These are phyloP conservation scores for Fusarium anguioides DNA, from an alignment of 2,329 filamentous ascomycete species.

Conservation along the genomic window DNA sequence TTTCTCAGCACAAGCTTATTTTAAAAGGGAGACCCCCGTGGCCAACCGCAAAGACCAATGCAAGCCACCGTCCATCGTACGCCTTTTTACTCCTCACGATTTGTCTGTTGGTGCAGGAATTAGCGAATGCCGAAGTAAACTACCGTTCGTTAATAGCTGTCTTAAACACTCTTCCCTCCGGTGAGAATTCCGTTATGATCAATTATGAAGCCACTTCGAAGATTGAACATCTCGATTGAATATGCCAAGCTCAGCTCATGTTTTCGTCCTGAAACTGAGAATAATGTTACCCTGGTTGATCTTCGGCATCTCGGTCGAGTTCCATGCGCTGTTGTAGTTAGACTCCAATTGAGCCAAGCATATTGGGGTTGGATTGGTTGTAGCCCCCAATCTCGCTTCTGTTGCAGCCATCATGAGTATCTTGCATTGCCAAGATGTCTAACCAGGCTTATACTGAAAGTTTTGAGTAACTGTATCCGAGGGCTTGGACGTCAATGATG, in stretches of 20 bases:
- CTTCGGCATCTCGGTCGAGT: constrained; percentile 17
- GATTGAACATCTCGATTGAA: background rate
- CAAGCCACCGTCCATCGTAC: background rate
- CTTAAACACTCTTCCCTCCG: background rate
- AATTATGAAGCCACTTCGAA: background rate
- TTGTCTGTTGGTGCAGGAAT: background rate
- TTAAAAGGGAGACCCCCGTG: background rate
- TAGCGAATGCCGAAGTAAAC: background rate
- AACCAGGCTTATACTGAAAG: background rate
- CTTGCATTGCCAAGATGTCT: background rate
- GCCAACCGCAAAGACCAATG: too few species aligned
- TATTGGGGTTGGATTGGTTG: constrained; percentile 24
- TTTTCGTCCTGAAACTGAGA: background rate
- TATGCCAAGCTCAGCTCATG: background rate
- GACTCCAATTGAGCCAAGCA: constrained; percentile 5
- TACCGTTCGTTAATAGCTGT: background rate
- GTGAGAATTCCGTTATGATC: background rate
- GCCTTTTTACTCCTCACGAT: constrained; percentile 1
- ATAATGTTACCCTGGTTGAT: background rate
- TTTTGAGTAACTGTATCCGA: background rate
- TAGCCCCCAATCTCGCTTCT: constrained; percentile 17
- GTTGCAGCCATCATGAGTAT: background rate
- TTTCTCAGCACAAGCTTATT: constrained; percentile 23
- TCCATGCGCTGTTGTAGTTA: background rate
- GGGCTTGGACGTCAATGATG: background rate